Base-by-base conservation (phyloP, 2,329 filamentous ascomycete species). In the Cercospora beticola region DNA sequence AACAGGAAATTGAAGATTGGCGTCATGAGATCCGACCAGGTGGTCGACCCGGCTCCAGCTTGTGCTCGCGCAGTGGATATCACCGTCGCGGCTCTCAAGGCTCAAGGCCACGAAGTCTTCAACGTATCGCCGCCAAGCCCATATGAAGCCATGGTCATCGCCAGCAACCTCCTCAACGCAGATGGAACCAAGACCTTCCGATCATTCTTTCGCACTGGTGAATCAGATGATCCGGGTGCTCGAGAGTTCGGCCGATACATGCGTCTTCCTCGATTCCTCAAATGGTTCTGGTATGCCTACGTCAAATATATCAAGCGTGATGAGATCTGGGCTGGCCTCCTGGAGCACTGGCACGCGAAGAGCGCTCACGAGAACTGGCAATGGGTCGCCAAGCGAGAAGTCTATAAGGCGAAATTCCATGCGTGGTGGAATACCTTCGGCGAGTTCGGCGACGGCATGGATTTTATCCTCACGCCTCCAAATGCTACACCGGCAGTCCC, bases 401-500 rank as follows among this genome's bases (percentile, higher is more conserved):
- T 85, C 0, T 96, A 92, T 83, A 90, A 92, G 72, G 86, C 86
- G 14, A 85, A 83, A 63, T 97, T 93, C 88, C 94, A 92, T 78
- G 87, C 90, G 23, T 97, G 93, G 91, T 96, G 93, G 92, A 87
- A 92, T 68, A 82, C 85, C 10, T 86, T 87, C 43, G 83, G 82
- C n/a, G 69, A 73, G 36, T 70, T 70, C 33, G 77, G 76, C 31
- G 73, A 77, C 59, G 76, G 76, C 2, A 71, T 94, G 71, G 94
- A 97, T 79, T 89, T 94, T 72, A 85, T 97, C 72, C 81, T 97
- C 36, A 89, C 91, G 9, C 91, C 92, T n/a, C 93, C 90, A 0
- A 97, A 97, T 78, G 93, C 94, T 0, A 97, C 93, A 0, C 93
- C 94, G 1, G 94, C 94, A 0, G 87, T 97, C 3, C 93, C 93